phyloP scores from a whole-genome alignment of 2,329 filamentous ascomycete genomes.

The Paracamarosporium sp. region DNA sequence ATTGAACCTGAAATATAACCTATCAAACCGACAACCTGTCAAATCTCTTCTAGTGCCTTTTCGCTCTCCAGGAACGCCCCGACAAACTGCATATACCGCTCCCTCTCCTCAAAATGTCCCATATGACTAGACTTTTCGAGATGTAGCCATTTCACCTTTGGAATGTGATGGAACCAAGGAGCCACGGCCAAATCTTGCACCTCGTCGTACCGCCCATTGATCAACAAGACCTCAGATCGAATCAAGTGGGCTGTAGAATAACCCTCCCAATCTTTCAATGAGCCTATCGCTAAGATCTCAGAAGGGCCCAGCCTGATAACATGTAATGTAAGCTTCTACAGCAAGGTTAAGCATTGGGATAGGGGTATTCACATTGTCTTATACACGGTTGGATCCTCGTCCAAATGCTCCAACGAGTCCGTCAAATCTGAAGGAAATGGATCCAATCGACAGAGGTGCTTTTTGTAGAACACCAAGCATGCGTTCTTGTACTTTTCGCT shows the following conservation, averaged over 20 bases:
- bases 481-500: constrained; percentile 20
- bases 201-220: constrained; percentile 54
- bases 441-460: constrained; percentile 10
- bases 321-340: neutral
- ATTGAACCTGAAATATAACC: too few species aligned
- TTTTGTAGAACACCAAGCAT: constrained; percentile 12
- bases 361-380: constrained; percentile 38
- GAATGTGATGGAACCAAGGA: neutral
- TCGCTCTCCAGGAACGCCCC: constrained; percentile 8
- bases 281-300: constrained; percentile 49
- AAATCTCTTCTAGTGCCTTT: constrained; percentile 24
- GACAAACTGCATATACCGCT: constrained; percentile 15
- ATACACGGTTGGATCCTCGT: constrained; percentile 44
- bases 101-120: constrained; percentile 12
- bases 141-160: constrained; percentile 15
- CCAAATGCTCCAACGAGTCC: constrained; percentile 30
- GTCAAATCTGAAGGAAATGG: constrained; percentile 25
- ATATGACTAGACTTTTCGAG: constrained; percentile 15
- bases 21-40: too few species aligned
- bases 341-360: neutral
- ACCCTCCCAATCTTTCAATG: constrained; percentile 47
- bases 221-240: constrained; percentile 45
- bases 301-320: constrained; percentile 19
- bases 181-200: neutral
- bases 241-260: constrained; percentile 23